Conservation (phyloP, 495 filamentous ascomycete genomes). For the Xylaria castorea region DNA sequence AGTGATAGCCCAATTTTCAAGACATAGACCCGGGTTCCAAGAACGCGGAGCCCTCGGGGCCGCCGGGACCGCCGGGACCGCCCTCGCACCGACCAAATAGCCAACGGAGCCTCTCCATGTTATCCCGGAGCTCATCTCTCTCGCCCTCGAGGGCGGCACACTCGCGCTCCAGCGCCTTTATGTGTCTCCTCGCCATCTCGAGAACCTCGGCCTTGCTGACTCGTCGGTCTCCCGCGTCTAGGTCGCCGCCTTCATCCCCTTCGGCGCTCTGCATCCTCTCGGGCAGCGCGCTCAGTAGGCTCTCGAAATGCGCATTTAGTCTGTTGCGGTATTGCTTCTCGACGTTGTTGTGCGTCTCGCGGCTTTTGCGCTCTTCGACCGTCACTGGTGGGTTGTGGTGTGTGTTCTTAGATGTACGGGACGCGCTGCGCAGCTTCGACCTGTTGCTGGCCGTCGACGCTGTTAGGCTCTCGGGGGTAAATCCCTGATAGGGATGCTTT, state of each 20-base stretch:
- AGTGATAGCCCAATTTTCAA: neutral
- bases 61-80: slow-evolving; percentile 6
- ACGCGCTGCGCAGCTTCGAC: slow-evolving; percentile 49
- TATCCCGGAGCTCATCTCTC: slow-evolving; percentile 41
- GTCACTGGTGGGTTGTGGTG: slow-evolving; percentile 44
- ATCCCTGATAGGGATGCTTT: slow-evolving; percentile 31
- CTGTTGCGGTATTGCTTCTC: slow-evolving; percentile 59
- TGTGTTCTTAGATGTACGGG: slow-evolving; percentile 49
- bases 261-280: slow-evolving; percentile 41
- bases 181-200: slow-evolving; percentile 52
- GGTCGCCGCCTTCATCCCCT: slow-evolving; percentile 34
- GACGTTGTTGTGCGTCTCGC: slow-evolving; percentile 54
- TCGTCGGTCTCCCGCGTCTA: slow-evolving; percentile 44
- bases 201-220: slow-evolving; percentile 57
- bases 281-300: slow-evolving; percentile 49
- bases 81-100: slow-evolving; percentile 40
- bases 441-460: slow-evolving; percentile 26
- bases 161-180: slow-evolving; percentile 48
- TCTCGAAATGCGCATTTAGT: slow-evolving; percentile 56
- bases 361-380: slow-evolving; percentile 47
- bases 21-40: slow-evolving; percentile 21
- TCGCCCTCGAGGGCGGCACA: slow-evolving; percentile 44
- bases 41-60: slow-evolving; percentile 14
- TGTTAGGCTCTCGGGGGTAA: slow-evolving; percentile 36
- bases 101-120: slow-evolving; percentile 42